These are phyloP conservation scores for Talaromyces islandicus DNA, from an alignment of 2,329 filamentous ascomycete species.

Conservation along the genomic window DNA sequence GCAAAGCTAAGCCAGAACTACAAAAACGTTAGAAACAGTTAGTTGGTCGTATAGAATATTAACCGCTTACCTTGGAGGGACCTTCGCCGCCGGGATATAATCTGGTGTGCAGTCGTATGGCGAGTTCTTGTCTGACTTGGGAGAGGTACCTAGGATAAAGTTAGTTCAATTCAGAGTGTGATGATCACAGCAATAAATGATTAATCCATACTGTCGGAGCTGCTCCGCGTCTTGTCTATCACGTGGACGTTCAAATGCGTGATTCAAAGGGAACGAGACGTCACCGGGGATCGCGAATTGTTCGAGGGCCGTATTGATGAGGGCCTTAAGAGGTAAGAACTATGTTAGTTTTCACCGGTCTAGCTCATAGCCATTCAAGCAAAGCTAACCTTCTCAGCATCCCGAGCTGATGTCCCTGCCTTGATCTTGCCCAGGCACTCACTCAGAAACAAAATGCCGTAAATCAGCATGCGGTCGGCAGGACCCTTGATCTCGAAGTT, in stretches of 20 bases:
- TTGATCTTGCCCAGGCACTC: conserved; percentile 86
- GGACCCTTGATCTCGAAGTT: conserved; percentile 99
- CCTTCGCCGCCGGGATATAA: conserved; percentile 72
- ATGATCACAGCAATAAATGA: neutral
- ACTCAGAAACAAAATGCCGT: conserved; percentile 91
- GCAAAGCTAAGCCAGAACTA: conserved; percentile 98
- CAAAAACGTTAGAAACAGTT: conserved; percentile 4
- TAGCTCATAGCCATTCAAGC: neutral
- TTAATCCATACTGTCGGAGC: conserved; percentile 64
- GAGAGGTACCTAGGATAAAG: conserved; percentile 51
- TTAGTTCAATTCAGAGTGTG: neutral
- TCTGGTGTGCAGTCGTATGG: conserved; percentile 71
- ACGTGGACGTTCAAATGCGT: conserved; percentile 86
- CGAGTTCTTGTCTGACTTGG: conserved; percentile 90
- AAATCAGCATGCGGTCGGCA: conserved; percentile 89
- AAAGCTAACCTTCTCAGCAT: conserved; percentile 55
- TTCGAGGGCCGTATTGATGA: conserved; percentile 87
- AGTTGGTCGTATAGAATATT: neutral
- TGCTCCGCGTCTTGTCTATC: conserved; percentile 86
- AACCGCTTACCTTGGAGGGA: conserved; percentile 54
- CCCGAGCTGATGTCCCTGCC: conserved; percentile 60
- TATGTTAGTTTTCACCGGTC: neutral
- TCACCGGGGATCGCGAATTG: conserved; percentile 94
- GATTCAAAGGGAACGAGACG: conserved; percentile 86
- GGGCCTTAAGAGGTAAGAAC: conserved; percentile 54